These are phyloP conservation scores for Paradendryphiella salina DNA, from an alignment of 2,329 filamentous ascomycete genomes.

Conservation along the genomic window DNA sequence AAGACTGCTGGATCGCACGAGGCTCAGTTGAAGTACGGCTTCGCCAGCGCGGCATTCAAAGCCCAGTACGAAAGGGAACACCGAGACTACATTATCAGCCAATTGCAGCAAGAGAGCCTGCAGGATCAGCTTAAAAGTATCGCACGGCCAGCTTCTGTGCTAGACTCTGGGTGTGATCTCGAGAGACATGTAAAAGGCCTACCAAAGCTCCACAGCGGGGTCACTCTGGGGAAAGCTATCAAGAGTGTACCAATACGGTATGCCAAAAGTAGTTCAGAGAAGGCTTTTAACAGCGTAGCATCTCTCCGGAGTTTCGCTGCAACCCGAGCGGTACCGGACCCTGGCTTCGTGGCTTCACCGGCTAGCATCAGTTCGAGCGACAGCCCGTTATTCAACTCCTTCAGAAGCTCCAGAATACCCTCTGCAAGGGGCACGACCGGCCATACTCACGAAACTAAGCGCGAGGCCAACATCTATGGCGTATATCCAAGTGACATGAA, in stretches of 20 bases:
- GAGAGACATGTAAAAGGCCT: background rate
- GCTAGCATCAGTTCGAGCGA: background rate
- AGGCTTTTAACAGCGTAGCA: background rate
- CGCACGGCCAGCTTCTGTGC: background rate
- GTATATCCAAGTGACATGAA: constrained; percentile 8
- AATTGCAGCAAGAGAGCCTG: background rate
- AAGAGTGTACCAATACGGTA: background rate
- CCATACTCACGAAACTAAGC: background rate
- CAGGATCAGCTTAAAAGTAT: background rate
- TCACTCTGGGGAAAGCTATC: background rate
- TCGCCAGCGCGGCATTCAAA: constrained; percentile 5
- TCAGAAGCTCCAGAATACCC: constrained; percentile 6
- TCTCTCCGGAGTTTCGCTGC: background rate
- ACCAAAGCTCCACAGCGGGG: background rate
- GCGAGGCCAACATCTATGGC: constrained; percentile 13
- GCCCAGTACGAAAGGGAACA: constrained; percentile 4
- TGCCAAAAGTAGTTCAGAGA: background rate
- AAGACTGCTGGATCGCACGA: constrained; percentile 1
- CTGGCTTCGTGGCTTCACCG: background rate
- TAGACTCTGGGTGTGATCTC: background rate
- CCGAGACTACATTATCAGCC: background rate
- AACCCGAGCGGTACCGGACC: background rate
- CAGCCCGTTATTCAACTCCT: constrained; percentile 3
- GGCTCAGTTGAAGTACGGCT: constrained; percentile 3
- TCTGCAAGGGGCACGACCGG: background rate